Evolutionary conservation across 2,329 filamentous ascomycete genomes (phyloP).

Genomic region (Metarhizium sp.): DNA sequence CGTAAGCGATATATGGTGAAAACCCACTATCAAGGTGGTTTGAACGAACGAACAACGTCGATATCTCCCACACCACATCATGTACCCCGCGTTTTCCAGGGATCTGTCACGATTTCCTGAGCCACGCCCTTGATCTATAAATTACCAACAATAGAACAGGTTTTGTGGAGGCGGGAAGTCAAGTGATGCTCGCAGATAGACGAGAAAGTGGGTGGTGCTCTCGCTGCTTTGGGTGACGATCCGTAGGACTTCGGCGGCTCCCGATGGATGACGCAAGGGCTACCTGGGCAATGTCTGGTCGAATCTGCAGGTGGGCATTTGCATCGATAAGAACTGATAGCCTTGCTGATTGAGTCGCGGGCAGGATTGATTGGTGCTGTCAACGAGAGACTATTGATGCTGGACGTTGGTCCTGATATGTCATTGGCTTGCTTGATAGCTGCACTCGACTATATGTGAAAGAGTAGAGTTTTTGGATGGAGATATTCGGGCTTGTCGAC

Average conservation of each 20-base stretch:
- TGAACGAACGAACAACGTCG: neutral
- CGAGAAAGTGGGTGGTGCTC: neutral
- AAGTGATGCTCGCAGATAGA: neutral
- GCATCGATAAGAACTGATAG: no score
- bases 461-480: no score
- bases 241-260: neutral
- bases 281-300: no score
- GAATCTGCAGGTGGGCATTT: no score
- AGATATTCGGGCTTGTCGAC: no score
- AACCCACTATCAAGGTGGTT: neutral
- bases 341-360: no score
- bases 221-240: neutral
- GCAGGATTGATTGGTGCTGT: no score
- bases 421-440: no score
- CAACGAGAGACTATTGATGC: no score
- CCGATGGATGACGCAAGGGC: no score
- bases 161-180: neutral
- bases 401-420: no score
- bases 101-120: neutral
- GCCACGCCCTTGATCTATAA: neutral
- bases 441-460: no score
- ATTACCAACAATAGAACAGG: neutral
- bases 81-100: neutral
- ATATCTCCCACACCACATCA: neutral
- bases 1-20: neutral